Evolutionary conservation across 306 rosid species (phyloP).

Genomic region (Pterocarpus santalinus): DNA sequence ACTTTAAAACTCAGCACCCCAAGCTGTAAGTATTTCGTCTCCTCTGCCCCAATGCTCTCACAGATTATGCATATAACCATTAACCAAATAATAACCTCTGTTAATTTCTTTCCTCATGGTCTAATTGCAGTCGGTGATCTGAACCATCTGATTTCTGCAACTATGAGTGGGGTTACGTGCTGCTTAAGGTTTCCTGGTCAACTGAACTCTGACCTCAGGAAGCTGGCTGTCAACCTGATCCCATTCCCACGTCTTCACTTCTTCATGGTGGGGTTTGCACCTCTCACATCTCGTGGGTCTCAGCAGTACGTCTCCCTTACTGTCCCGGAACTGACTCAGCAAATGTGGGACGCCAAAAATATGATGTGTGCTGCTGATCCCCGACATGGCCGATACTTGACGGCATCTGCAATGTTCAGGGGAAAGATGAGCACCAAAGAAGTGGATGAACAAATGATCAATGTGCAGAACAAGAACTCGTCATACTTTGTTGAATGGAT

Average conservation of each 20-base stretch:
- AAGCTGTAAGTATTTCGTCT: constrained; percentile 68
- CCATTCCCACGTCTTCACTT: constrained; percentile 97
- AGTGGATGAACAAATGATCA: constrained; percentile 94
- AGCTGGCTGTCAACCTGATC: constrained; percentile 88
- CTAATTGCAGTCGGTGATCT: constrained; percentile 81
- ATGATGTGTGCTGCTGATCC: constrained; percentile 99
- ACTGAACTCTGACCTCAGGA: constrained; percentile 87
- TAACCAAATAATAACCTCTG: neutral
- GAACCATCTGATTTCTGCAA: constrained; percentile 93
- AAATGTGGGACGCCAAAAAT: constrained; percentile 97
- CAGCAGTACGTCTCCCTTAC: constrained; percentile 94
- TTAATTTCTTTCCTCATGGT: constrained; percentile 11
- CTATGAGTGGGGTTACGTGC: constrained; percentile 97
- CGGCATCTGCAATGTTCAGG: constrained; percentile 95
- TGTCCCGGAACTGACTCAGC: constrained; percentile 92
- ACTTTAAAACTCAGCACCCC: constrained; percentile 97
- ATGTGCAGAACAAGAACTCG: constrained; percentile 94
- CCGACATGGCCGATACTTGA: constrained; percentile 91
- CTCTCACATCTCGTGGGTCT: constrained; percentile 94
- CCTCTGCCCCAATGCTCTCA: neutral
- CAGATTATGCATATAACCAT: constrained; percentile 14
- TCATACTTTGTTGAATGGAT: constrained; percentile 97
- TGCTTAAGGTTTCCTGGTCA: constrained; percentile 96
- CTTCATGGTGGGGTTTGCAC: constrained; percentile 97
- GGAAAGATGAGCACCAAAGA: constrained; percentile 98